These are phyloP conservation scores for Erodium texanum DNA, from an alignment of 441 rosid genomes.

Conservation along the genomic window DNA sequence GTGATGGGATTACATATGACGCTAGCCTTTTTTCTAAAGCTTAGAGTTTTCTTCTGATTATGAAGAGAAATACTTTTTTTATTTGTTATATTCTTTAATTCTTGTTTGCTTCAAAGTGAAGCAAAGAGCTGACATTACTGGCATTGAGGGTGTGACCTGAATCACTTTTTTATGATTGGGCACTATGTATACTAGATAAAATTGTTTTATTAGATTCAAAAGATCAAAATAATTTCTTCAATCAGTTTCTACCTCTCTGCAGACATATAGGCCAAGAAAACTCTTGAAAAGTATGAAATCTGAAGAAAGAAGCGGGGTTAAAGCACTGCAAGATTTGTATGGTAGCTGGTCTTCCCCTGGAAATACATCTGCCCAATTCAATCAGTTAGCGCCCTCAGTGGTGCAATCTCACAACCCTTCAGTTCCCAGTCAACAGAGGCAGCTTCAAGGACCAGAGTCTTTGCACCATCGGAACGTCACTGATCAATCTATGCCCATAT, in stretches of 20 bases:
- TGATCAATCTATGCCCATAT: conserved; percentile 38
- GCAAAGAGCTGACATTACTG: too few relatives aligned
- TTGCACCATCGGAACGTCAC: conserved; percentile 43
- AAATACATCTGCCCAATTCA: conserved; percentile 32
- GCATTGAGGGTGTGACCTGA: too few relatives aligned
- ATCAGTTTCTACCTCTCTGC: conserved; percentile 4
- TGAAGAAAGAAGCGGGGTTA: conserved; percentile 36
- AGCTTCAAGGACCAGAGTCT: conserved; percentile 39
- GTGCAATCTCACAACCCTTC: conserved; percentile 32
- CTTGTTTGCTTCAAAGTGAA: too few relatives aligned
- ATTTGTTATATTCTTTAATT: too few relatives aligned
- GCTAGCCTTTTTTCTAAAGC: background rate
- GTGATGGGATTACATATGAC: background rate
- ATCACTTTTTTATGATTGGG: background rate
- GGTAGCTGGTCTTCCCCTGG: conserved; percentile 41
- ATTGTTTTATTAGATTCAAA: background rate
- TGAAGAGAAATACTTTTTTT: too few relatives aligned
- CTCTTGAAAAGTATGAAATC: conserved; percentile 32
- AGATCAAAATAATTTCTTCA: background rate
- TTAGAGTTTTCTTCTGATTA: background rate
- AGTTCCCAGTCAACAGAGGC: conserved; percentile 41
- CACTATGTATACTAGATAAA: background rate
- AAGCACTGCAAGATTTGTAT: conserved; percentile 7
- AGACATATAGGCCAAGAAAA: conserved; percentile 47
- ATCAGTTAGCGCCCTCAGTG: conserved; percentile 32